Percentiles rank a stretch among this genome's conserved stretches.
phyloP scores from a whole-genome alignment of 495 filamentous ascomycete species.

The Aspergillus sclerotiicarbonarius region DNA sequence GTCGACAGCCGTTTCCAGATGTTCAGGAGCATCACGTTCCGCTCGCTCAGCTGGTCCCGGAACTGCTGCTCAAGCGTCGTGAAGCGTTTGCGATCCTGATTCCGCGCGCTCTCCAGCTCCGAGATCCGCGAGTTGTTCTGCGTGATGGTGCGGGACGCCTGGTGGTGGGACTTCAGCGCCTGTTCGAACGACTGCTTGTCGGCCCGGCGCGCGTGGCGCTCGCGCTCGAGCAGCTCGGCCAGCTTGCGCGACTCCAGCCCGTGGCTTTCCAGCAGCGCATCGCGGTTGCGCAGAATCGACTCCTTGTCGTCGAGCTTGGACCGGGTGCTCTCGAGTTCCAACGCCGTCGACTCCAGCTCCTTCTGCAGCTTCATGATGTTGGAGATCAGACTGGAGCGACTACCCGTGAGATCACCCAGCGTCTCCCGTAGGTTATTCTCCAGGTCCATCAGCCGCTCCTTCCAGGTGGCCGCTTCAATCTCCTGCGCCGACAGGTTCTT shows the following conservation, averaged over 20 bases:
- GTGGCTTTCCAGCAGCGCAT: slow-evolving; percentile 83
- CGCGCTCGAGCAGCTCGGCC: slow-evolving; percentile 85
- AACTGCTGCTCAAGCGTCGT: slow-evolving; percentile 70
- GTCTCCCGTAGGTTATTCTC: slow-evolving; percentile 85
- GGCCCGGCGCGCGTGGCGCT: slow-evolving; percentile 76
- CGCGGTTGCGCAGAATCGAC: slow-evolving; percentile 83
- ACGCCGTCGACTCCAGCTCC: slow-evolving; percentile 76
- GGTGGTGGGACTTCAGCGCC: slow-evolving; percentile 80
- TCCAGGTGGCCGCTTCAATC: slow-evolving; percentile 84
- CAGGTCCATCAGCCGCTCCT: slow-evolving; percentile 82
- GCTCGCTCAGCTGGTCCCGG: slow-evolving; percentile 83
- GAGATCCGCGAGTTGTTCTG: slow-evolving; percentile 79
- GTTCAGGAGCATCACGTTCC: slow-evolving; percentile 79
- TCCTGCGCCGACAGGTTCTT: slow-evolving; percentile 80
- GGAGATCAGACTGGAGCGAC: slow-evolving; percentile 80
- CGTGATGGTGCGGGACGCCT: slow-evolving; percentile 74
- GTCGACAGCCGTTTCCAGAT: slow-evolving; percentile 85
- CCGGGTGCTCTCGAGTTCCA: slow-evolving; percentile 76
- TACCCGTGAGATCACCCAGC: slow-evolving; percentile 80
- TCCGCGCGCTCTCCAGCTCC: slow-evolving; percentile 75
- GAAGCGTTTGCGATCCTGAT: slow-evolving; percentile 71
- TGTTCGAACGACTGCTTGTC: slow-evolving; percentile 86
- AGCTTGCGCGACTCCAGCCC: slow-evolving; percentile 83
- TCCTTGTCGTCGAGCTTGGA: slow-evolving; percentile 81
- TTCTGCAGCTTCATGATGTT: slow-evolving; percentile 84